phyloP scores from a whole-genome alignment of 371 early-diverging fungal species.

The Mortierella sp. region DNA sequence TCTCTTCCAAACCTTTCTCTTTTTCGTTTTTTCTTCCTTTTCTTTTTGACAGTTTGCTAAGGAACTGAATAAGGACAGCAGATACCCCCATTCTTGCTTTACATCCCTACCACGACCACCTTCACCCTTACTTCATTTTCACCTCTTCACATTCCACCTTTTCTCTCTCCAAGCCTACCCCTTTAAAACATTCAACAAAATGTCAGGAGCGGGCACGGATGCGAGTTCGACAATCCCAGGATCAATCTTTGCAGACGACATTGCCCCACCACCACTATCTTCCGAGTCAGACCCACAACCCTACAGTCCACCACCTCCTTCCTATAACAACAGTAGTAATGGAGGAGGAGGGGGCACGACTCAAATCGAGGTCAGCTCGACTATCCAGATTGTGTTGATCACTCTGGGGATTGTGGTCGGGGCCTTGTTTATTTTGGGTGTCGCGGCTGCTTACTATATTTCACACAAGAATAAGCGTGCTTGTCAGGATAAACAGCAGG shows the following conservation, averaged over 20 bases:
- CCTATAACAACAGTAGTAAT: background rate
- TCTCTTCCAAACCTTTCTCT: background rate
- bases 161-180: background rate
- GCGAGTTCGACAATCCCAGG: slow-evolving; percentile 21
- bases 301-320: background rate
- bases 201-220: background rate
- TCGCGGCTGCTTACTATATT: slow-evolving; percentile 31
- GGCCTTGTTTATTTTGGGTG: slow-evolving; percentile 23
- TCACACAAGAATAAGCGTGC: slow-evolving; percentile 42
- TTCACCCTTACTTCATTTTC: background rate
- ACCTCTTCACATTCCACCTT: background rate
- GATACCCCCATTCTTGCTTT: background rate
- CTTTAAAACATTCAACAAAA: background rate
- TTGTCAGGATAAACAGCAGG: background rate
- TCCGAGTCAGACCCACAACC: background rate
- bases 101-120: background rate
- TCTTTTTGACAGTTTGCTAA: background rate
- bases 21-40: background rate
- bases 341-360: background rate
- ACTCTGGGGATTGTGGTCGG: slow-evolving; percentile 33
- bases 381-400: slow-evolving; percentile 30
- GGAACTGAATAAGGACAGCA: no score
- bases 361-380: slow-evolving; percentile 33
- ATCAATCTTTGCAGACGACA: slow-evolving; percentile 33
- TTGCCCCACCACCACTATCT: slow-evolving; percentile 5